Base-by-base conservation (phyloP, 73 alveolate species). In the Tetrahymena elliotti region DNA sequence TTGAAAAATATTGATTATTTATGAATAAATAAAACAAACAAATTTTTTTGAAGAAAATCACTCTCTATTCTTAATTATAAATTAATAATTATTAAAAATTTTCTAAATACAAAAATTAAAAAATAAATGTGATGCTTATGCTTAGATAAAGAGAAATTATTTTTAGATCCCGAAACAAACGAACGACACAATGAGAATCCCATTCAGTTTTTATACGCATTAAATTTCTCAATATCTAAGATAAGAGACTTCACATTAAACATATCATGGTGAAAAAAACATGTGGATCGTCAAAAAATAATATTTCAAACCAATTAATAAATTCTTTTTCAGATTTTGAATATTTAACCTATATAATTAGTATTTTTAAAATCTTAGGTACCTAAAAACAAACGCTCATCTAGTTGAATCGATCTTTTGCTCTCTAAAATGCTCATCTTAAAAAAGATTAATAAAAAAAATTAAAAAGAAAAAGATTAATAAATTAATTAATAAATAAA, bases 101-200 rank as follows among this genome's bases (percentile, higher is more conserved):
- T 68, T 11, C 34, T 7, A 68, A 68, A 24, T 22, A 20, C 1
- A 1, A 53, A 53, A 53, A 53, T n/a, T n/a, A 24, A 68, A n/a
- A 68, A 68, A 31, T 27, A 68, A 68, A 31, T 68, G 88, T 68
- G 88, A 31, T 27, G 88, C 88, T 68, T 68, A 68, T 15, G 11
- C 36, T 27, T 68, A 68, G 36, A 68, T 68, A 68, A 68, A 68
- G 88, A 68, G 88, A 68, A 68, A 24, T 27, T 68, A 18, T 68
- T 27, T 68, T 68, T 68, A 27, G n/a, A 68, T 68, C 88, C 36
- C 88, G 88, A 31, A 68, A 6, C 0, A 68, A 68, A 68, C 38
- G 88, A 68, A 68, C 88, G 88, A 68, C 88, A 68, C 88, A 68
- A 68, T 68, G 38, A 68, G 88, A 68, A 68, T 68, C 88, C 88